Percentiles rank a stretch among this genome's conserved stretches.
phyloP scores from a whole-genome alignment of 352 stramenopile genomes.

The Phytophthora tubulina region DNA sequence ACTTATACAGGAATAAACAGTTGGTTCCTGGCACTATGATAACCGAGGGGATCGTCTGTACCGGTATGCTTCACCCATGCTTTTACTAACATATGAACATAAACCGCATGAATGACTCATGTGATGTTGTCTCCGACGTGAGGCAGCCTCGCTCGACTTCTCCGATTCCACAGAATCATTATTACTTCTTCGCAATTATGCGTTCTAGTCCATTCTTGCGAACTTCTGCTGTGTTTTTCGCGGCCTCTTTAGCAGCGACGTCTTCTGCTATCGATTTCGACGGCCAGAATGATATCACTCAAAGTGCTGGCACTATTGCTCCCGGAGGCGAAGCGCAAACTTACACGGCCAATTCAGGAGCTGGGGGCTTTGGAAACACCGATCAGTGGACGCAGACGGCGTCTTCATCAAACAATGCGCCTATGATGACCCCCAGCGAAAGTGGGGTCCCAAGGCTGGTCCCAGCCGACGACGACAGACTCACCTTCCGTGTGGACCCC shows the following conservation, averaged over 20 bases:
- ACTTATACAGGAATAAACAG: no score
- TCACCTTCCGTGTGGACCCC: not conserved
- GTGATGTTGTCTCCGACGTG: not conserved
- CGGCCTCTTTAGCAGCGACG: not conserved
- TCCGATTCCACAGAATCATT: not conserved
- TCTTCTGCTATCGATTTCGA: conserved; percentile 10
- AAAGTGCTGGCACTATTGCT: conserved; percentile 8
- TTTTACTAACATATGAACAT: no score
- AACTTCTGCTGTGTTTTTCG: conserved; percentile 9
- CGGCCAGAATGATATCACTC: conserved; percentile 17
- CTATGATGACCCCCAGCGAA: not conserved
- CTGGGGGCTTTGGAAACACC: not conserved
- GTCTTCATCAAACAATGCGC: conserved; percentile 1
- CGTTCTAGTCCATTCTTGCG: no score
- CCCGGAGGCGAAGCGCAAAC: not conserved
- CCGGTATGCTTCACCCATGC: no score
- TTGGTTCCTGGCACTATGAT: no score
- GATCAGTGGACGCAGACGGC: conserved; percentile 1
- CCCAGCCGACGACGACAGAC: conserved; percentile 1
- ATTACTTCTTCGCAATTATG: not conserved
- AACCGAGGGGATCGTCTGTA: no score
- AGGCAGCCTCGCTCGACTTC: no score
- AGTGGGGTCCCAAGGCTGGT: not conserved
- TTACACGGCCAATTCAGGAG: not conserved
- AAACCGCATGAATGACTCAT: not conserved